Base-by-base conservation (phyloP, 805 yeast species). In the Maudiozyma bulderi region DNA sequence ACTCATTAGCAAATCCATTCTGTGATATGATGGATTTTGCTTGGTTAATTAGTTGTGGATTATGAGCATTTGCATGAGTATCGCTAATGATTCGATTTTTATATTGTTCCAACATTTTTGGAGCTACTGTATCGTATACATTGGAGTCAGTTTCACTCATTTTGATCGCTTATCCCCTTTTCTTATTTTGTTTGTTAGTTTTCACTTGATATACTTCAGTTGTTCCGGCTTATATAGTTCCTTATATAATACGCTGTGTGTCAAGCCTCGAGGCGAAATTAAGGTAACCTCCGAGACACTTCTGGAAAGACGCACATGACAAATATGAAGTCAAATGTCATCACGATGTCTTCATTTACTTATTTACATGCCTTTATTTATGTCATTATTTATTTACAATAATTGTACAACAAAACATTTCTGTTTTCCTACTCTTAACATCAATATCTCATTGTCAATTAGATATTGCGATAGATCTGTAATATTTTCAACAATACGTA, bases 351-450 rank as follows among this genome's bases (percentile, higher is more conserved):
- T 20, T 20, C 4, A 15, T n/a, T 7, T 20, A 39, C 20, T 8
- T 39, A 39, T 39, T 39, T 39, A 39, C 42, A 39, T 9, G 42
- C 14, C 15, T 5, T 35, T 38, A 20, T 10, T 3, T 20, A 40
- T 28, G 11, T 28, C 6, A 9, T 35, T 35, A 13, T 13, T 35
- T 8, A 11, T 11, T 33, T 20, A 15, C 9, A 14, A n/a, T 43
- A 47, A 43, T 30, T 47, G 37, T 31, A 80, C 74, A 28, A 82
- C 77, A 58, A 73, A 70, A 59, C 81, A 82, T 51, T 77, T 77
- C 44, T 76, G 78, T 61, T 90, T 91, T 1, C 97, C 98, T 8
- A 81, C 65, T 56, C 95, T 74, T 15, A 90, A 61, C 38, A 88
- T 65, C 51, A 91, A 66, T 38, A 89, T 66, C 49, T 73, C 73